Base-by-base conservation (phyloP, 2,329 filamentous ascomycete species). In the Xylaria sp. region DNA sequence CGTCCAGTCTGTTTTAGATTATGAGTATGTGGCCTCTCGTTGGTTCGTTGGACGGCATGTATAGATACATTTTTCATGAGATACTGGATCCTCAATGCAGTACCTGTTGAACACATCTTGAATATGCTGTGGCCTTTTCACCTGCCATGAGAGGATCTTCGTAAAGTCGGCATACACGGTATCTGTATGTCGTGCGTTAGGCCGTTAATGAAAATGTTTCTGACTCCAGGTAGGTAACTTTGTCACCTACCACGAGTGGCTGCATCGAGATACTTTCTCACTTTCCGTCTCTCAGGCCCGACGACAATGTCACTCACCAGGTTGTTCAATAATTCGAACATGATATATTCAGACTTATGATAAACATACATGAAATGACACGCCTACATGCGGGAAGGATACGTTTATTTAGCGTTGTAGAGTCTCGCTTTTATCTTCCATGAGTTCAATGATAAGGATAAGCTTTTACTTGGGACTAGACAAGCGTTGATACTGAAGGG, bases 101-200 rank as follows among this genome's bases (percentile, higher is more conserved):
- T 70, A 37, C 23, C 46, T 60, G 23, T 66, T 39, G n/a, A 70
- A 70, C 2, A 55, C 60, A 32, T 10, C 34, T 18, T 28, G 63
- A 4, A 70, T n/a, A 32, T 37, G 18, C 9, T 46, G 23, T 7
- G 13, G 48, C 39, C 18, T 23, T 18, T 34, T 65, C 23, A 55
- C 46, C 23, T 15, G 15, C 18, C 41, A 44, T 6, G n/a, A n/a
- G 23, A 69, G 57, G 13, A 54, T 18, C 46, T 44, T 57, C 13
- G n/a, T 34, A 2, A 68, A 25, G 32, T 68, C 66, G n/a, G 8
- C 6, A 25, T 8, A 60, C 2, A 44, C 41, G 7, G 41, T 44
- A 44, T 44, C 41, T 44, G 12, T 44, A 15, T 44, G 8, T 18
- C 15, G 12, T 15, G 13, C 34, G 34, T 37, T 5, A 15, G 15